A percentile compares a stretch with the other conserved stretches of the same genome.
Evolutionary conservation across 176 grass and related monocot species (phyloP).

Genomic region (Rhynchospora breviuscula): DNA sequence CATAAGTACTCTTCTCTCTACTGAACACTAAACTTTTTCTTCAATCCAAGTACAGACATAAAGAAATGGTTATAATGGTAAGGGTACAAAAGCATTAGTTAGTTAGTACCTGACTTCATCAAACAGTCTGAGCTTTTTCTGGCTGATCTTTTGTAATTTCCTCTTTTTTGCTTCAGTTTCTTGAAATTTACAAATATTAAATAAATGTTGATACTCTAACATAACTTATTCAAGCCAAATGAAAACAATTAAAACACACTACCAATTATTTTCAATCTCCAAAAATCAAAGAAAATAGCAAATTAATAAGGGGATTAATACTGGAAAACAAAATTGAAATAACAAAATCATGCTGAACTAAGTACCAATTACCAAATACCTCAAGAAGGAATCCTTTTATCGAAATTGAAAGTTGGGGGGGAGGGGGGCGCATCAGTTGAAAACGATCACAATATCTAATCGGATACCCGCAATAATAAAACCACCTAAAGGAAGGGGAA

Average conservation of each 20-base stretch:
- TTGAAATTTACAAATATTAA: conserved; percentile 25
- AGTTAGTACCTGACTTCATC: conserved; percentile 61
- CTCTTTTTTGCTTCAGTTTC: conserved; percentile 62
- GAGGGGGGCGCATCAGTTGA: background rate
- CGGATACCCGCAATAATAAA: no score
- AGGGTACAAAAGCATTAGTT: background rate
- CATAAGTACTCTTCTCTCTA: background rate
- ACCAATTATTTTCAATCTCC: no score
- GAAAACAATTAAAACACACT: background rate
- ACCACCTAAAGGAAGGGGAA: background rate
- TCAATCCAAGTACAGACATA: background rate
- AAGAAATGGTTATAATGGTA: background rate
- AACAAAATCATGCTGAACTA: no score
- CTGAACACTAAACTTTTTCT: background rate
- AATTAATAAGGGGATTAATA: background rate
- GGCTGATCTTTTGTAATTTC: conserved; percentile 27
- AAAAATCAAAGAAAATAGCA: no score
- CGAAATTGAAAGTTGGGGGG: background rate
- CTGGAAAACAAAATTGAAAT: background rate
- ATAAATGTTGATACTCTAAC: background rate
- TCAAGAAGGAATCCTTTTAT: background rate
- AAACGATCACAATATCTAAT: background rate
- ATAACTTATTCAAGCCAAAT: background rate
- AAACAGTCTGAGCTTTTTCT: conserved; percentile 33
- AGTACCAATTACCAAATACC: background rate